Percentiles rank a stretch among this genome's conserved stretches.
Conservation (phyloP, 176 grass and related monocot species). For the Pharus latifolius region DNA sequence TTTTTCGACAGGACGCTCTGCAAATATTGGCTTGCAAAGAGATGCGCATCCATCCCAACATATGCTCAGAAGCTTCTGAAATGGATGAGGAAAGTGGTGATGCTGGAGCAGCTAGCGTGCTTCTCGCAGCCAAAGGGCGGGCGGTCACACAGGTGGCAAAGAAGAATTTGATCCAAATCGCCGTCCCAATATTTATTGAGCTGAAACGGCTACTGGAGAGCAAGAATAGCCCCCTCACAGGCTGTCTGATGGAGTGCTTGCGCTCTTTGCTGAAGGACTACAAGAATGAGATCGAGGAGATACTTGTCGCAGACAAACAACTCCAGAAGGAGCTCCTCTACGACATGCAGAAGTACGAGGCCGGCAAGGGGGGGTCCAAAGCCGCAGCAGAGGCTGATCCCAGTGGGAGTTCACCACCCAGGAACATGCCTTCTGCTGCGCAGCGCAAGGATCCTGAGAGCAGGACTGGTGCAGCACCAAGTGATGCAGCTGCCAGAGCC, state of each 20-base stretch:
- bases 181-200: conserved; percentile 88
- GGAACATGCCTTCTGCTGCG: neutral
- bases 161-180: conserved; percentile 91
- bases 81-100: conserved; percentile 62
- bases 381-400: conserved; percentile 18
- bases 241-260: conserved; percentile 88
- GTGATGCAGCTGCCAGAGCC: conserved; percentile 32
- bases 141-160: conserved; percentile 88
- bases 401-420: conserved; percentile 5
- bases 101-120: conserved; percentile 10
- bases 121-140: conserved; percentile 53
- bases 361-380: conserved; percentile 46
- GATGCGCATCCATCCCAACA: conserved; percentile 87
- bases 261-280: conserved; percentile 75
- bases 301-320: conserved; percentile 84
- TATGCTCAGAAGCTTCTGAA: conserved; percentile 41
- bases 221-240: conserved; percentile 73
- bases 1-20: conserved; percentile 59
- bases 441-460: neutral
- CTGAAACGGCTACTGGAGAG: conserved; percentile 81
- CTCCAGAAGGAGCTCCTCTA: conserved; percentile 90
- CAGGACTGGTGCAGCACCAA: neutral
- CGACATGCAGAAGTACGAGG: conserved; percentile 74
- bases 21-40: conserved; percentile 93
- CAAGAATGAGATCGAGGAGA: conserved; percentile 94